Conservation (phyloP, 2,329 filamentous ascomycete genomes). For the Cercospora berteroae region DNA sequence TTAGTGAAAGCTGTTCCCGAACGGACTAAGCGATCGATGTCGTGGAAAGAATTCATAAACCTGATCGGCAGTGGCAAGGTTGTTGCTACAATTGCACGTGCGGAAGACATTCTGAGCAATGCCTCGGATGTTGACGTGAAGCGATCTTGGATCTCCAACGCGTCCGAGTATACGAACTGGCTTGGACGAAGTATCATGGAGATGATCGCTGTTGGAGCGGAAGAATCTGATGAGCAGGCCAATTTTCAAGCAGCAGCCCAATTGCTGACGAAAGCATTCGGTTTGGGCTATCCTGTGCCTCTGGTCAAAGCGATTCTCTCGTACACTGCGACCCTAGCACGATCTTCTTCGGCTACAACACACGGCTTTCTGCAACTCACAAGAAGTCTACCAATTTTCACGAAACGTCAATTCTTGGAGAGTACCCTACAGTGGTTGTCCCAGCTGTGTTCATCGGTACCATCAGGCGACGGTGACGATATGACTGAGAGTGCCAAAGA, state of each 20-base stretch:
- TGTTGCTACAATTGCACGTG: conserved; percentile 59
- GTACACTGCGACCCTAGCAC: not conserved
- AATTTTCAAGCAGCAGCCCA: conserved; percentile 42
- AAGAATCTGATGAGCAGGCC: not conserved
- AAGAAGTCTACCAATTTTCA: conserved; percentile 19
- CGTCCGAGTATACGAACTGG: conserved; percentile 67
- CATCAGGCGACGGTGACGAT: not conserved
- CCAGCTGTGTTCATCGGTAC: not conserved
- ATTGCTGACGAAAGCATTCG: conserved; percentile 60
- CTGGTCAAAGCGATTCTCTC: conserved; percentile 21
- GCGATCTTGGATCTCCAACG: conserved; percentile 65
- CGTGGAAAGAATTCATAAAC: conserved; percentile 64
- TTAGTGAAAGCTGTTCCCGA: conserved; percentile 44
- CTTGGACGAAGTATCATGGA: conserved; percentile 61
- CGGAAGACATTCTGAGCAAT: conserved; percentile 50
- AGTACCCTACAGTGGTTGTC: conserved; percentile 36
- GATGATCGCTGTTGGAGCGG: not conserved
- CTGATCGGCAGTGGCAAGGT: conserved; percentile 61
- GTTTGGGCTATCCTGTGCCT: conserved; percentile 62
- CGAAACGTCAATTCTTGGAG: conserved; percentile 46
- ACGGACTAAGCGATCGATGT: conserved; percentile 48
- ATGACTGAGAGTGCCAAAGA: not conserved
- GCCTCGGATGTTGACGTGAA: conserved; percentile 33
- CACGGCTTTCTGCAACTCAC: conserved; percentile 11
- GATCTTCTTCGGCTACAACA: not conserved